phyloP scores from a whole-genome alignment of 2,329 filamentous ascomycete species.

The Alternaria arbusti region DNA sequence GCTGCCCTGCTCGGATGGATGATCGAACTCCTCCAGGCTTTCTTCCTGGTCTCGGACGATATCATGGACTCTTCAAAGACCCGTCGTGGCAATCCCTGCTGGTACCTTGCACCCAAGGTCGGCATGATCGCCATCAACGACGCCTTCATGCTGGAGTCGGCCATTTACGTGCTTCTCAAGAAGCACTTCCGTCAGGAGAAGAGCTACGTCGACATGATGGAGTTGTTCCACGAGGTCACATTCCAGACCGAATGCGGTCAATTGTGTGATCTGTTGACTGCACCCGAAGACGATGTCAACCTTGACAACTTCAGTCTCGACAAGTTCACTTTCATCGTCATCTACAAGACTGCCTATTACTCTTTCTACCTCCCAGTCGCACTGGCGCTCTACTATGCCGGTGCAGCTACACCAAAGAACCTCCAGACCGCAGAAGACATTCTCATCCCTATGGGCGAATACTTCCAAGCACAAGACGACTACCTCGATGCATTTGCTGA shows the following conservation, averaged over 20 bases:
- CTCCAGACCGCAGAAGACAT: conserved; percentile 89
- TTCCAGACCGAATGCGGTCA: conserved; percentile 97
- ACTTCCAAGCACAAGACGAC: conserved; percentile 99
- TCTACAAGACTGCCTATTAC: conserved; percentile 99
- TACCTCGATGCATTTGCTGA: conserved; percentile 98
- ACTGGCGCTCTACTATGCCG: conserved; percentile 83
- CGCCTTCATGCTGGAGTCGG: conserved; percentile 89
- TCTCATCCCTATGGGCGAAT: conserved; percentile 95
- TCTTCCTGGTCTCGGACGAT: conserved; percentile 98
- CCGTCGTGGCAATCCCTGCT: conserved; percentile 91
- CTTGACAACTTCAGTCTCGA: conserved; percentile 93
- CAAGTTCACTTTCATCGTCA: conserved; percentile 98
- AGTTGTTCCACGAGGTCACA: conserved; percentile 94
- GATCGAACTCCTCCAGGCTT: conserved; percentile 97
- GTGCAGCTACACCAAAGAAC: conserved; percentile 85
- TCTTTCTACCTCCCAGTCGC: conserved; percentile 98
- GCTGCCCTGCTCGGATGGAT: conserved; percentile 92
- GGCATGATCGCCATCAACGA: conserved; percentile 99
- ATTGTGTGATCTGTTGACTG: conserved; percentile 91
- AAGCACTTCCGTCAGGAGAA: conserved; percentile 91
- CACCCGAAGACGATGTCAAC: conserved; percentile 91
- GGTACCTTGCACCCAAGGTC: conserved; percentile 89
- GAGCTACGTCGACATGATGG: conserved; percentile 86
- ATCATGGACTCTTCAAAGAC: conserved; percentile 98
- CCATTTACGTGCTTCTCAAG: conserved; percentile 90